phyloP scores from a whole-genome alignment of 306 rosid species.

The Cucumis sativus region Cucumber_9930_V3 NC_026655.2:19951001-19951500 shows the following conservation, averaged over 20 bases:
- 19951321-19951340: no score
- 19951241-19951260: no score
- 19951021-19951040: neutral
- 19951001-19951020: neutral
- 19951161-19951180: neutral
- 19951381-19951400: neutral
- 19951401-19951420: neutral
- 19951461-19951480: constrained; percentile 98
- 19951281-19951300: no score
- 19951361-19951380: no score
- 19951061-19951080: neutral
- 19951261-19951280: no score
- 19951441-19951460: constrained; percentile 80
- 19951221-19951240: no score
- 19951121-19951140: neutral
- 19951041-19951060: neutral
- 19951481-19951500: constrained; percentile 91
- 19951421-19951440: neutral
- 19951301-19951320: no score
- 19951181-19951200: neutral
- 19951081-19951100: neutral
- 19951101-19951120: neutral
- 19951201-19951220: neutral
- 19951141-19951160: neutral
- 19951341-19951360: no score